Evolutionary conservation across 140 eudicot genomes (phyloP).

Genomic region (Bidens hawaiensis): DNA sequence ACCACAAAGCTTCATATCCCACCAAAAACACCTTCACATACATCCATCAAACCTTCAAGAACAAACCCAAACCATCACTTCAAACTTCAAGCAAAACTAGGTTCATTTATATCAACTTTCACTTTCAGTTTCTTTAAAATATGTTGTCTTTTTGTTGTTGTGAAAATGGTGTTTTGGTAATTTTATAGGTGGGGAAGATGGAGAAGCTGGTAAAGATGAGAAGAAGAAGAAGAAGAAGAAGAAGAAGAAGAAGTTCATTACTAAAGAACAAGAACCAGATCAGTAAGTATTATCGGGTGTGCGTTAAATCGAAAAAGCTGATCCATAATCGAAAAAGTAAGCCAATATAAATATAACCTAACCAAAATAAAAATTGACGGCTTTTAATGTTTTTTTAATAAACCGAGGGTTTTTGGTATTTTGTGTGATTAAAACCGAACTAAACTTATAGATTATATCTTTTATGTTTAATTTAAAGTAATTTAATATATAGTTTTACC

Average conservation of each 20-base stretch:
- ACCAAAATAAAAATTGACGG: too few relatives aligned
- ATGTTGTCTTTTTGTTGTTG: not conserved
- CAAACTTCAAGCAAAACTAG: conserved; percentile 68
- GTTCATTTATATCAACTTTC: conserved; percentile 17
- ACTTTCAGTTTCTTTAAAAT: not conserved
- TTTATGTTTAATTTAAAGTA: too few relatives aligned
- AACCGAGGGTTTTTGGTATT: too few relatives aligned
- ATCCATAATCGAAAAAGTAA: too few relatives aligned
- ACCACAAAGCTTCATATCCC: conserved; percentile 35
- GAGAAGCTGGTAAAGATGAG: conserved; percentile 54
- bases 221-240: conserved; percentile 86
- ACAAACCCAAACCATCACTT: conserved; percentile 22
- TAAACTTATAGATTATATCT: too few relatives aligned
- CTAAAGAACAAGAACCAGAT: conserved; percentile 95
- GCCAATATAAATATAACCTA: too few relatives aligned
- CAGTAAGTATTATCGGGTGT: too few relatives aligned
- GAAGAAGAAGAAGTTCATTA: conserved; percentile 88
- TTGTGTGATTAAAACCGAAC: too few relatives aligned
- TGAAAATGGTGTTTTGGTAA: conserved; percentile 5
- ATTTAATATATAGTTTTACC: too few relatives aligned
- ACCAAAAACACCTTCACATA: conserved; percentile 37
- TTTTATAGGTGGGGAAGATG: conserved; percentile 61
- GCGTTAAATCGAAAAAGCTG: too few relatives aligned
- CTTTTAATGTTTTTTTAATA: too few relatives aligned
- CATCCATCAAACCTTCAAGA: conserved; percentile 22